Percentiles rank a stretch among this genome's conserved stretches.
phyloP scores from a whole-genome alignment of 129 eudicot species.

The Artemisia annua region DNA sequence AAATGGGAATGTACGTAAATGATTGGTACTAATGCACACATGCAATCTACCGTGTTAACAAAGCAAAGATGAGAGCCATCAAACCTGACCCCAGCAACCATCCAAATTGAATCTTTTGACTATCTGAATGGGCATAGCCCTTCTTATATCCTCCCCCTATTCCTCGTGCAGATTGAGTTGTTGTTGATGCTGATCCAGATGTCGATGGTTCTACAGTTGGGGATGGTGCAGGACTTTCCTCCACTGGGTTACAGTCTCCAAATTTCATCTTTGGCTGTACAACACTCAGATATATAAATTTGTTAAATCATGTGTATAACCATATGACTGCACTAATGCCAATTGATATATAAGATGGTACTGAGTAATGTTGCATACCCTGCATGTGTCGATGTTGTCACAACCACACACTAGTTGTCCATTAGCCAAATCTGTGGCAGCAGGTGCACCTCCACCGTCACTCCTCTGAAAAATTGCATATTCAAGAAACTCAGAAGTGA shows the following conservation, averaged over 20 bases:
- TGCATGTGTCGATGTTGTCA: conserved; percentile 53
- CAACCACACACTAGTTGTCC: conserved; percentile 85
- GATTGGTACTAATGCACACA: background rate
- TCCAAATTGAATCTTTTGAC: conserved; percentile 26
- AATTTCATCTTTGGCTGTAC: conserved; percentile 64
- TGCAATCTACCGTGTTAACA: conserved; percentile 13
- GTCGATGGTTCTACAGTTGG: conserved; percentile 22
- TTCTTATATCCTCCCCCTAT: conserved; percentile 28
- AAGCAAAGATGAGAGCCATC: conserved; percentile 18
- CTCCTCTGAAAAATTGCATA: conserved; percentile 56
- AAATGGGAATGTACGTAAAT: background rate
- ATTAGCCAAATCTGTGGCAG: conserved; percentile 78
- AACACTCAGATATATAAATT: conserved; percentile 6
- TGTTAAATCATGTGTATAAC: background rate
- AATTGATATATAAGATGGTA: background rate
- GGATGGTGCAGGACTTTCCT: conserved; percentile 43
- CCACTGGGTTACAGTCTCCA: conserved; percentile 54
- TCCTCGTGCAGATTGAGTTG: conserved; percentile 17
- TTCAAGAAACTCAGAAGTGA: background rate
- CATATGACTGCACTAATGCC: background rate
- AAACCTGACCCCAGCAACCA: conserved; percentile 36
- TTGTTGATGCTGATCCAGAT: conserved; percentile 21
- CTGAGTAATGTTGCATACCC: conserved; percentile 42
- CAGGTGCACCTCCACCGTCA: conserved; percentile 89
- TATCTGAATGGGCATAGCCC: conserved; percentile 27